Conservation (phyloP, 202 grass and related monocot genomes). For the Dendrocalamus latiflorus region DNA sequence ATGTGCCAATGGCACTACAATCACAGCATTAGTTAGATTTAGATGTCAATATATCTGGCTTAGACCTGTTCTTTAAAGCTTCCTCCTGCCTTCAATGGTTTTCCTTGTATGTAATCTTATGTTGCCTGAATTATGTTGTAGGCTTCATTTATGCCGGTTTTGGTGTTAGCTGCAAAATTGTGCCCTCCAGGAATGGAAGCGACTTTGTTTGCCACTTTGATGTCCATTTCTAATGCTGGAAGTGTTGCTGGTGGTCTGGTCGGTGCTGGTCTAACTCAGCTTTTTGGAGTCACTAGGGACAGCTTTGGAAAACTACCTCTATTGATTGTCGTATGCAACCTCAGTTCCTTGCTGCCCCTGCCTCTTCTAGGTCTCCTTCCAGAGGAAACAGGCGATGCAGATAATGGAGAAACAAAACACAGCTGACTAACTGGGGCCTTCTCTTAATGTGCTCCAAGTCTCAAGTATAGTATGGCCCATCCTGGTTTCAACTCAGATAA, state of each 20-base stretch:
- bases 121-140: constrained; percentile 31
- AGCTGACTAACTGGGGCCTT: constrained; percentile 13
- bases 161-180: constrained; percentile 94
- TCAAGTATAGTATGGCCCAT: too few relatives aligned
- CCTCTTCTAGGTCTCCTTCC: constrained; percentile 89
- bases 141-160: constrained; percentile 99
- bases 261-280: constrained; percentile 76
- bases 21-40: constrained; percentile 10
- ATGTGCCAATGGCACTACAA: background rate
- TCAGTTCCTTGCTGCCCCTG: constrained; percentile 85
- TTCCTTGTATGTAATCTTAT: constrained; percentile 23
- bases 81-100: background rate
- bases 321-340: constrained; percentile 84
- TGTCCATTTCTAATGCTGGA: constrained; percentile 97
- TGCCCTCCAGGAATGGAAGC: constrained; percentile 95
- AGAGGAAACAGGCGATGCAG: constrained; percentile 36
- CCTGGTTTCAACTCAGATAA: too few relatives aligned
- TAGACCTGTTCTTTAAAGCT: background rate
- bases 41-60: constrained; percentile 5
- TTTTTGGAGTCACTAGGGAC: constrained; percentile 85
- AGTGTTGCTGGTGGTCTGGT: constrained; percentile 84
- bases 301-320: constrained; percentile 72
- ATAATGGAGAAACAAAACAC: constrained; percentile 39
- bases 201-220: constrained; percentile 92
- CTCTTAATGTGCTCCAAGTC: background rate